These are phyloP conservation scores for Petasospora rhodanensis DNA, from an alignment of 1,139 yeast species.

Conservation along the genomic window DNA sequence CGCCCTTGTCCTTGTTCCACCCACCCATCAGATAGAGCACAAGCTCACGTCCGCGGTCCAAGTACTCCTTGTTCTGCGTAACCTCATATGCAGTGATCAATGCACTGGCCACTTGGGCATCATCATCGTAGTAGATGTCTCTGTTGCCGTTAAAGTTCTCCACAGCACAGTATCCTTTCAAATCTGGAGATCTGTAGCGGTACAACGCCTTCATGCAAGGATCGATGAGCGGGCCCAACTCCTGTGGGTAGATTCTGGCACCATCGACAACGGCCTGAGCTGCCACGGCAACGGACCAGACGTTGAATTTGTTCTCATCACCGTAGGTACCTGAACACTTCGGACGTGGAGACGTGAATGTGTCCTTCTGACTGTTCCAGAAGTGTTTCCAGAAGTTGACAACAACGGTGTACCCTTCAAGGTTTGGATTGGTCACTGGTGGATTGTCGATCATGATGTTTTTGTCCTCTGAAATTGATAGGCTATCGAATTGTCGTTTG, in stretches of 20 bases:
- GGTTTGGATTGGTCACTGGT: slow-evolving; percentile 20
- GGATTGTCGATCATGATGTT: too few species aligned
- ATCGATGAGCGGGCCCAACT: slow-evolving; percentile 51
- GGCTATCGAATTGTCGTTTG: too few species aligned
- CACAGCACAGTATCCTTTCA: slow-evolving; percentile 56
- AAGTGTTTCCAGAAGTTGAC: slow-evolving; percentile 43
- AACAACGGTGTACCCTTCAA: slow-evolving; percentile 48
- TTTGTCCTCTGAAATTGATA: too few species aligned
- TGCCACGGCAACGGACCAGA: slow-evolving; percentile 68
- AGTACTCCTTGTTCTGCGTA: slow-evolving; percentile 48
- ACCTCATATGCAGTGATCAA: slow-evolving; percentile 67
- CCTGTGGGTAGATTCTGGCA: slow-evolving; percentile 52
- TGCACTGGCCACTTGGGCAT: slow-evolving; percentile 71
- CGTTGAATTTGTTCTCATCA: slow-evolving; percentile 50
- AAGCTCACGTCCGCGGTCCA: slow-evolving; percentile 56
- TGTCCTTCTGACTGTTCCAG: slow-evolving; percentile 40
- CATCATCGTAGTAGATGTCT: slow-evolving; percentile 72
- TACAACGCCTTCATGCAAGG: slow-evolving; percentile 50
- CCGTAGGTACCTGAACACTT: slow-evolving; percentile 43
- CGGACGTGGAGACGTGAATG: slow-evolving; percentile 37
- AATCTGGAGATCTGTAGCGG: slow-evolving; percentile 47
- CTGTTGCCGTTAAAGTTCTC: slow-evolving; percentile 51
- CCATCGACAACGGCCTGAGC: slow-evolving; percentile 61
- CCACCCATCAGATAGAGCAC: slow-evolving; percentile 66
- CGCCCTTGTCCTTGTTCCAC: slow-evolving; percentile 39